Conservation (phyloP, 352 stramenopile genomes). For the Ophiocytium majus region DNA sequence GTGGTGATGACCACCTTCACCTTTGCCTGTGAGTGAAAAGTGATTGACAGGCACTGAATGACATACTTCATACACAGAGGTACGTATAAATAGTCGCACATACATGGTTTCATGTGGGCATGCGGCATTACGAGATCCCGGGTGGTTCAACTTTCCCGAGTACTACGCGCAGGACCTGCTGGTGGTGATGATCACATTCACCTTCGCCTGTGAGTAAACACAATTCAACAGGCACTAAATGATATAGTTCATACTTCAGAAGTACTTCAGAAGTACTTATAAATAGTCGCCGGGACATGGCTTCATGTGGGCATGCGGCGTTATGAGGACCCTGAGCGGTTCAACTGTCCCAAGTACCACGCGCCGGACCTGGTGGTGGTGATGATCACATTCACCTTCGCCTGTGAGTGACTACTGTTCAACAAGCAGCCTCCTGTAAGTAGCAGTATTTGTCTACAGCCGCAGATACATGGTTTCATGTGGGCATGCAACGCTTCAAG, state of each 20-base stretch:
- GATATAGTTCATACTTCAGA: no score
- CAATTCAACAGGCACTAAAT: no score
- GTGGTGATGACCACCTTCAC: constrained; percentile 65
- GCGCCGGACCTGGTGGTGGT: background rate
- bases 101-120: no score
- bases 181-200: constrained; percentile 66
- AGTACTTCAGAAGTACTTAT: no score
- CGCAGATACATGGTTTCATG: no score
- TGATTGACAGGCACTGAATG: no score
- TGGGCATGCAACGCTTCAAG: no score
- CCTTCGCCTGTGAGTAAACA: constrained; percentile 8
- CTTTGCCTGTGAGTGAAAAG: constrained; percentile 9
- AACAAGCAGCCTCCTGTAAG: background rate
- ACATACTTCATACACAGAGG: no score
- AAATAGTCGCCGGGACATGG: no score
- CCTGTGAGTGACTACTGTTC: background rate
- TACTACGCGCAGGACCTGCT: constrained; percentile 77
- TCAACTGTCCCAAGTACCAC: constrained; percentile 61
- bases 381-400: background rate
- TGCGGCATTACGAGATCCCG: no score
- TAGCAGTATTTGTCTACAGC: no score
- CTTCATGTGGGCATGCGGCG: constrained; percentile 64
- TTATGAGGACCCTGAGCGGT: constrained; percentile 74
- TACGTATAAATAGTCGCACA: no score
- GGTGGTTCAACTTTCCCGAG: constrained; percentile 75